Evolutionary conservation across 202 grass and related monocot genomes (phyloP), one percentile per base, ranked within the genome.

Genomic region (Panicum hallii): DNA sequence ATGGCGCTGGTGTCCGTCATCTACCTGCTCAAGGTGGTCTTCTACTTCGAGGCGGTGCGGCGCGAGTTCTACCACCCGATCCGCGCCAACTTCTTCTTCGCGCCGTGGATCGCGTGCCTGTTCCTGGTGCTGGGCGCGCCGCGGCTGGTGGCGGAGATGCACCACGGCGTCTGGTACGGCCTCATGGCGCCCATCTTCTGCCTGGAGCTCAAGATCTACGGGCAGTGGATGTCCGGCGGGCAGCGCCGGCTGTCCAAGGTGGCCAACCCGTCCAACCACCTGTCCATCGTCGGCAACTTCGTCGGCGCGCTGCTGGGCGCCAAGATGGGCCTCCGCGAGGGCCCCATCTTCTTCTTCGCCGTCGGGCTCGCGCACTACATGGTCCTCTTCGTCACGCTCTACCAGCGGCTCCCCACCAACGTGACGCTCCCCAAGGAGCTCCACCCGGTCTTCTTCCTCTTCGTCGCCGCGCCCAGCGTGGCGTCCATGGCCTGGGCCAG

Each of bases 361-460:
- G 73, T 97, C n/a, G 95, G 95, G 0, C 76, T 97, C 26, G 92
- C 95, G 9, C 95, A 97, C 90, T 97, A 97, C 87, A 74, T 76
- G 45, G 92, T 97, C 40, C 90, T 97, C 11, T 97, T 97, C 68
- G 92, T 97, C 16, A 97, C 95, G n/a, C 91, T 97, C 34, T 97
- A 97, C 83, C 95, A 97, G 84, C 84, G 92, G 16, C 90, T 97
- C 46, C 95, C 95, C 16, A 97, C 95, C 20, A 97, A 89, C 81
- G 77, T 87, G 28, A 88, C 90, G 23, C 90, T 97, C 22, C 95
- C 95, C 14, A 97, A 93, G 84, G 95, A 97, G 81, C 91, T 97
- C 63, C 95, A 97, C 48, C 95, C 95, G 3, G 95, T 97, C 2
- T 97, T 94, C 89, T 97, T 97, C 92, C 88, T 97, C 65, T 97